phyloP scores from a whole-genome alignment of 176 grass and related monocot genomes.

The Triticum urartu region DNA sequence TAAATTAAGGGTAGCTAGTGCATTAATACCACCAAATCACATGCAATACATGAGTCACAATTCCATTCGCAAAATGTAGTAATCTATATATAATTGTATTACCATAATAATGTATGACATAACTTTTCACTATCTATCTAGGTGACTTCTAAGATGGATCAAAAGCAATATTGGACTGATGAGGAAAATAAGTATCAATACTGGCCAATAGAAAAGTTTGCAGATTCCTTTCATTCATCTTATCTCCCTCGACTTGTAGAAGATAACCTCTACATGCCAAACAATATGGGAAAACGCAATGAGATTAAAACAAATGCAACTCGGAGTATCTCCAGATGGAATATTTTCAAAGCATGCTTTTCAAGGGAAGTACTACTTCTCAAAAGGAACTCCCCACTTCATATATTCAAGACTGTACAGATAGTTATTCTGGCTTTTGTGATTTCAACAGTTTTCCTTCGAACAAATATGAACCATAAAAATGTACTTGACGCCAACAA shows the following conservation, averaged over 20 bases:
- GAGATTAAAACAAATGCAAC: conserved; percentile 23
- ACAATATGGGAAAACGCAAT: conserved; percentile 19
- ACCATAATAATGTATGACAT: background rate
- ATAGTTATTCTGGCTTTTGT: conserved; percentile 60
- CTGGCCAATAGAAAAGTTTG: conserved; percentile 48
- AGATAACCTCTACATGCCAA: conserved; percentile 5
- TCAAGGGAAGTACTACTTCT: conserved; percentile 66
- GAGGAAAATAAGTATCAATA: conserved; percentile 57
- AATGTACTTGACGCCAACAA: conserved; percentile 58
- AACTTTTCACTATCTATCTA: conserved; percentile 19
- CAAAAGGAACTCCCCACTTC: conserved; percentile 63
- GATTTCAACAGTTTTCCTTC: conserved; percentile 64
- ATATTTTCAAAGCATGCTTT: conserved; percentile 70
- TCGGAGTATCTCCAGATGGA: conserved; percentile 44
- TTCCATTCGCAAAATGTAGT: background rate
- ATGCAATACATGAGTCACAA: background rate
- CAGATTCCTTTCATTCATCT: conserved; percentile 41
- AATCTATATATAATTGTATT: background rate
- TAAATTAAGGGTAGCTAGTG: background rate
- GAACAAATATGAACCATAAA: conserved; percentile 53
- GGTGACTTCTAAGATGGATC: conserved; percentile 71
- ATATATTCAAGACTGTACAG: conserved; percentile 73
- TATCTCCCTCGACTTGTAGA: conserved; percentile 27
- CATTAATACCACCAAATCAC: background rate
- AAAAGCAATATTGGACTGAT: conserved; percentile 64